These are phyloP conservation scores for Plantago elongata DNA, from an alignment of 257 asterid genomes.

Conservation along the genomic window DNA sequence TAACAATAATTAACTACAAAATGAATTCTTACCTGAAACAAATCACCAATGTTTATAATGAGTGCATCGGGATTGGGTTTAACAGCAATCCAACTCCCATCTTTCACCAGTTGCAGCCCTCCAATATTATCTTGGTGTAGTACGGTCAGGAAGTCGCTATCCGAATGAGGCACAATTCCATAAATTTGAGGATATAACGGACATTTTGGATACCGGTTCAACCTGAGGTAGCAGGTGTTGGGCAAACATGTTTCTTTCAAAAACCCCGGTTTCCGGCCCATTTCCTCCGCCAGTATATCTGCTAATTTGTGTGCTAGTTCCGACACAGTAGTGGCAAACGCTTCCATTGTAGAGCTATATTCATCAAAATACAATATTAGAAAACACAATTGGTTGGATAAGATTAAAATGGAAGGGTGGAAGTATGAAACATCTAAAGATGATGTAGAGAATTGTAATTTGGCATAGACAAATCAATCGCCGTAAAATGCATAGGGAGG, in stretches of 20 bases:
- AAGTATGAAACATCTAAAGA: too few species aligned
- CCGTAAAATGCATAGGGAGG: too few species aligned
- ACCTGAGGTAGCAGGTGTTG: slow-evolving; percentile 59
- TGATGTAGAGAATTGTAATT: too few species aligned
- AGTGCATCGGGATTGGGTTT: slow-evolving; percentile 70
- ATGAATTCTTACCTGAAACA: slow-evolving; percentile 57
- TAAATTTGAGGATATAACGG: slow-evolving; percentile 40
- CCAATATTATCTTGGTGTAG: slow-evolving; percentile 77
- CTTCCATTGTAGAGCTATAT: slow-evolving; percentile 61
- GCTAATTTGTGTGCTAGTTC: slow-evolving; percentile 55
- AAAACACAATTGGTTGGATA: background rate
- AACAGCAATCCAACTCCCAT: slow-evolving; percentile 74
- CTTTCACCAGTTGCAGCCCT: slow-evolving; percentile 71
- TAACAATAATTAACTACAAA: background rate
- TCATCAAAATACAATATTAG: background rate
- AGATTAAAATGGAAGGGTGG: too few species aligned
- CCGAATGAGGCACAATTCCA: slow-evolving; percentile 82
- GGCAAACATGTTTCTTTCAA: slow-evolving; percentile 51
- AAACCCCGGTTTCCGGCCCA: slow-evolving; percentile 37
- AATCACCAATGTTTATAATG: slow-evolving; percentile 76
- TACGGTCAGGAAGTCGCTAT: slow-evolving; percentile 76
- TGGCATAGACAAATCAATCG: too few species aligned
- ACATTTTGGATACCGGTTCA: slow-evolving; percentile 79
- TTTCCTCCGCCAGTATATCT: slow-evolving; percentile 49
- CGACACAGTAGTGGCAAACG: slow-evolving; percentile 41